These are phyloP conservation scores for Rusavskia elegans DNA, from an alignment of 495 filamentous ascomycete species.

Conservation along the genomic window DNA sequence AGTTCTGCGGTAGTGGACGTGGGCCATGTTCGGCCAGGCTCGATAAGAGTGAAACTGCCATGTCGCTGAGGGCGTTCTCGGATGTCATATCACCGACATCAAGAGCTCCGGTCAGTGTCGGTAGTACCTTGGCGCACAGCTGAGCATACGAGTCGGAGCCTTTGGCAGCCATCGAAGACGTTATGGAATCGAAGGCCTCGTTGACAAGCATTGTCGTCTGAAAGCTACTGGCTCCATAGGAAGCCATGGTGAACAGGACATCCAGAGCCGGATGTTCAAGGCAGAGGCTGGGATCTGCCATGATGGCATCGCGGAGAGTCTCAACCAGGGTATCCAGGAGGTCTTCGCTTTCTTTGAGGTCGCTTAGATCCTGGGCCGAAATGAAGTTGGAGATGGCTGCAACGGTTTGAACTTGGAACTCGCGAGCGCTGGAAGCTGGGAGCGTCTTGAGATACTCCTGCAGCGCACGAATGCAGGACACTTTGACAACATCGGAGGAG, in stretches of 20 bases:
- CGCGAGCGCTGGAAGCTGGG: constrained; percentile 31
- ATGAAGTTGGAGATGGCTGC: constrained; percentile 63
- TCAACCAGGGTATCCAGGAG: constrained; percentile 81
- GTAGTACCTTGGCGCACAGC: constrained; percentile 77
- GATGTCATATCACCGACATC: constrained; percentile 74
- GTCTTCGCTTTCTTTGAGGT: constrained; percentile 74
- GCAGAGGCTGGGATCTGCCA: constrained; percentile 55
- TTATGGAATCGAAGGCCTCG: constrained; percentile 83
- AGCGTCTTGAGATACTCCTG: constrained; percentile 62
- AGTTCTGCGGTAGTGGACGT: constrained; percentile 71
- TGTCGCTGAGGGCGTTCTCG: constrained; percentile 64
- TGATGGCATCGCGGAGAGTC: constrained; percentile 68
- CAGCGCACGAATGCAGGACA: constrained; percentile 75
- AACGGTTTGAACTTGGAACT: constrained; percentile 59
- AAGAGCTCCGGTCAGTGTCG: constrained; percentile 73
- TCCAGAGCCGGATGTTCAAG: constrained; percentile 60
- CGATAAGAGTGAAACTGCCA: constrained; percentile 71
- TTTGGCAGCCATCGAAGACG: constrained; percentile 44
- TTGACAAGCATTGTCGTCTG: constrained; percentile 67
- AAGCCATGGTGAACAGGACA: constrained; percentile 76
- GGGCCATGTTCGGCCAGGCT: constrained; percentile 68
- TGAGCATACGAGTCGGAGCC: constrained; percentile 54
- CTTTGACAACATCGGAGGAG: constrained; percentile 72
- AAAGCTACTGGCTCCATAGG: constrained; percentile 74
- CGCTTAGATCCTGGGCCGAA: constrained; percentile 58